Base-by-base conservation (phyloP, 2,329 filamentous ascomycete genomes). In the Neobulgaria alba region DNA sequence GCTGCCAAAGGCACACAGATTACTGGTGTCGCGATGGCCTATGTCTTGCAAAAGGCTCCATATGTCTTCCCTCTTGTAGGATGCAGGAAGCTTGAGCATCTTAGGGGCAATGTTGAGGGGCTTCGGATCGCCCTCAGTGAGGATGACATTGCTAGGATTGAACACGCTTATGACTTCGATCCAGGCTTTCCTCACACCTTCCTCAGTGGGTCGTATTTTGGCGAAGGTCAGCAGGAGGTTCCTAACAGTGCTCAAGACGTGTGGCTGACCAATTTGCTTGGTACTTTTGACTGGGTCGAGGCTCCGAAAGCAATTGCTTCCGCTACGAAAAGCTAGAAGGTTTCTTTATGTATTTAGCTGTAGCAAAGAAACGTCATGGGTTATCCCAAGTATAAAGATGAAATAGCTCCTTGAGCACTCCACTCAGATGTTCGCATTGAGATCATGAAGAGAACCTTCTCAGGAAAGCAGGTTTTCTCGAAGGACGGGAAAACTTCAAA, bases 21-120 rank as follows among this genome's bases (percentile, higher is more conserved):
- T 16, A 38, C 36, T 14, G 30, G 36, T n/a, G 16, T 38, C 19
- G 36, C 21, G 3, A 29, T 38, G 36, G 36, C 26, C 4, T 38
- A 38, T 29, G 12, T 29, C 23, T 30, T 38, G 20, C 21, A 17
- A 18, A 38, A 38, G 18, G 16, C 36, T 3, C 36, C 21, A 10
- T 38, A 38, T 17, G 36, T 38, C 20, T 38, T 38, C 16, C 36
- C 36, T 2, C 23, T 38, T 8, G n/a, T 38, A 2, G 36, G 36
- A 17, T 9, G 26, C n/a, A n/a, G 36, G 9, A 38, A 14, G 15
- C 10, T 38, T 2, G 36, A 38, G 21, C 36, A 38, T 17, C 3
- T 38, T 9, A 30, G 15, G 36, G 26, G 36, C 20, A 38, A 38
- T 17, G 30, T 38, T 19, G 36, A 30, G 5, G 36, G 21, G 2